phyloP scores from a whole-genome alignment of 345 rosid species.

The Kernera saxatilis region DNA sequence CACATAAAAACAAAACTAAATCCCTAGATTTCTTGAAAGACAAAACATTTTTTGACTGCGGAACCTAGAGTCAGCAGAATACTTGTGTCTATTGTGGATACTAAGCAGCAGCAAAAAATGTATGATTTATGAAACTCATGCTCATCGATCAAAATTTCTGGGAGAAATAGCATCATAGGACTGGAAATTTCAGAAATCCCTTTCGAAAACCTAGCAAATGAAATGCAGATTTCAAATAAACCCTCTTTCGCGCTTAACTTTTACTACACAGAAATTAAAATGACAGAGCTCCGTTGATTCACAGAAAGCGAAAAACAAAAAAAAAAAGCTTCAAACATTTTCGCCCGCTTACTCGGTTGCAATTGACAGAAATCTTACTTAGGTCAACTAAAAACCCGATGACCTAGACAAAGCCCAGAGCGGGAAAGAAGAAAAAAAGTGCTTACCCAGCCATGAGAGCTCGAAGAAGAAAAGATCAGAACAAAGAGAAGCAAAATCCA shows the following conservation, averaged over 20 bases:
- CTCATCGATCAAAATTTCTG: not conserved
- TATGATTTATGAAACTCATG: not conserved
- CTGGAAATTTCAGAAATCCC: not conserved
- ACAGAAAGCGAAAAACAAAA: not conserved
- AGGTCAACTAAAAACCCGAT: not conserved
- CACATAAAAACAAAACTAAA: not conserved
- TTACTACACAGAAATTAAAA: not conserved
- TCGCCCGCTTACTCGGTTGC: not conserved
- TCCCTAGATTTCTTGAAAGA: not conserved
- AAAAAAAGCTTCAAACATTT: not conserved
- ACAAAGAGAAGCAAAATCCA: not conserved
- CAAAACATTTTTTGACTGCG: not conserved
- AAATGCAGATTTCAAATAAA: not conserved
- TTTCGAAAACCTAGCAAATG: not conserved
- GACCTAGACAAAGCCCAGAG: not conserved
- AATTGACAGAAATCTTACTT: not conserved
- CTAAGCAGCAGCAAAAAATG: not conserved
- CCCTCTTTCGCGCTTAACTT: not conserved
- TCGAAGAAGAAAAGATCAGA: slow-evolving; percentile 13
- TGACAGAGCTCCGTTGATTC: not conserved
- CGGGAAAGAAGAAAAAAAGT: not conserved
- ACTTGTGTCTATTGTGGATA: not conserved
- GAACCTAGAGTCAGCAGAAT: not conserved
- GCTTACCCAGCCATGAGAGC: slow-evolving; percentile 37
- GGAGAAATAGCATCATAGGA: not conserved